These are phyloP conservation scores for Cercospora nicotianae DNA, from an alignment of 2,329 filamentous ascomycete genomes.

Conservation along the genomic window DNA sequence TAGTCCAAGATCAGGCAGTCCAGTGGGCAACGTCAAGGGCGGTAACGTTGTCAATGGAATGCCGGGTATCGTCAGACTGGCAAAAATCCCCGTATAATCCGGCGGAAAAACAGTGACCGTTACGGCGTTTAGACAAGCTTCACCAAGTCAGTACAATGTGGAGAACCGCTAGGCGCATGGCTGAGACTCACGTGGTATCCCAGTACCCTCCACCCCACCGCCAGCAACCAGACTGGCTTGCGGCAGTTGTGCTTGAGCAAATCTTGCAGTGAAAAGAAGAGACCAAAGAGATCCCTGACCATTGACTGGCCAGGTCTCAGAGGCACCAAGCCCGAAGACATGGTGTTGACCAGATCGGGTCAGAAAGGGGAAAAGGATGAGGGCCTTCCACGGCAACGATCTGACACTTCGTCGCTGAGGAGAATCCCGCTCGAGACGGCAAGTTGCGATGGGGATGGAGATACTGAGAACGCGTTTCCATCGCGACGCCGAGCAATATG, in stretches of 20 bases:
- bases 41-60: conserved; percentile 16
- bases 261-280: conserved; percentile 13
- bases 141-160: conserved; percentile 4
- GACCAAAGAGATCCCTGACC: conserved; percentile 4
- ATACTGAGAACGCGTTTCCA: conserved; percentile 29
- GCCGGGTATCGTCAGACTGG: conserved; percentile 17
- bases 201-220: not conserved
- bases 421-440: conserved; percentile 9
- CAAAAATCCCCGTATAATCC: conserved; percentile 25
- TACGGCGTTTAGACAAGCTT: conserved; percentile 16
- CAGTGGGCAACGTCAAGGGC: not conserved
- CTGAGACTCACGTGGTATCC: not conserved
- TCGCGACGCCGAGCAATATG: conserved; percentile 31
- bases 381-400: conserved; percentile 13
- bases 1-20: not conserved
- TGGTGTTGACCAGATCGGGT: conserved; percentile 8
- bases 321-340: conserved; percentile 12
- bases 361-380: not conserved
- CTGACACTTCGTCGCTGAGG: not conserved
- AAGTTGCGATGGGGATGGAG: conserved; percentile 27
- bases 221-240: not conserved
- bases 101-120: conserved; percentile 22
- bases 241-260: conserved; percentile 9
- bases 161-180: not conserved
- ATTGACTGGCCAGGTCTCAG: conserved; percentile 15